Base-by-base conservation (phyloP, 805 yeast genomes). In the Allodekkera sacchari region DNA sequence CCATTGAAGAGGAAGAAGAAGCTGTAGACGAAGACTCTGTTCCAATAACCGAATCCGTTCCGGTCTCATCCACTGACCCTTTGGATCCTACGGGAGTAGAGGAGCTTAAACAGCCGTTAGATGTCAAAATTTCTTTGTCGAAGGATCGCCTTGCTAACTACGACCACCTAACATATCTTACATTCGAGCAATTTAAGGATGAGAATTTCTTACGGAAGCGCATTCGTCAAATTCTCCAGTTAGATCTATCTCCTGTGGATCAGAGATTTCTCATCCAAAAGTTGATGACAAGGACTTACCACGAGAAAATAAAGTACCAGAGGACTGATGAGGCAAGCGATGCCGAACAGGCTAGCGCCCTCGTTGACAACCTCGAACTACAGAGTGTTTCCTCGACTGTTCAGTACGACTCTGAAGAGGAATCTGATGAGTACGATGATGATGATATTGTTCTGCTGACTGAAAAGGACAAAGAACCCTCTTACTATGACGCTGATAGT, bases 271-370 rank as follows among this genome's bases (percentile, higher is more conserved):
- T 78, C 36, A 73, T 77, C 12, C 82, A 81, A 27, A 63, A 68
- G 38, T 55, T 79, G 32, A 78, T 78, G 85, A 75, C 79, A 71
- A 74, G 79, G 6, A 72, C 81, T 27, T 74, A 72, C 37, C 66
- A 70, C 37, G 71, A 69, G 37, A 71, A 68, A 39, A 51, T 52
- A 29, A 55, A 43, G 26, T 42, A 41, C 33, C 39, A 43, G 15
- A n/a, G 26, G 15, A n/a, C 14, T 9, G 14, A 24, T 10, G 22
- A 18, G 10, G 26, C 10, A n/a, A 9, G 18, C 18, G 7, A 14
- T 10, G 14, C 11, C 8, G 28, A 12, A n/a, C 18, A 13, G 4
- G 9, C 8, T n/a, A 21, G n/a, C 11, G 7, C 19, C n/a, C 14
- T 17, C 19, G 12, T 10, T 16, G 33, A 25, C 8, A 8, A 25